Evolutionary conservation across 116 monocot genomes (phyloP).

Genomic region (Thalassia testudinum): DNA sequence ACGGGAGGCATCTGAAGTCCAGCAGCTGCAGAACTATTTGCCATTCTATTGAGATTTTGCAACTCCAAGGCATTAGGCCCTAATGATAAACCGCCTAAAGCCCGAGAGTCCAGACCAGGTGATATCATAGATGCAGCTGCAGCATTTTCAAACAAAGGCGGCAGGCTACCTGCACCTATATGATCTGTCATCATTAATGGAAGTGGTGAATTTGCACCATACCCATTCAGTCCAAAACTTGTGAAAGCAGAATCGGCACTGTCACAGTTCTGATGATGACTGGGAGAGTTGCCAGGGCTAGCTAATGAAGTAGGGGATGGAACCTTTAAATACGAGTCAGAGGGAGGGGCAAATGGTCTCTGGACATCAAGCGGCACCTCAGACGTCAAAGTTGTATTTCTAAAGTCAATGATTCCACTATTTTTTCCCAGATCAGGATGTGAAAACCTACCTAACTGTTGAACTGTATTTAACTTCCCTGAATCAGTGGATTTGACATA

Average conservation of each 20-base stretch:
- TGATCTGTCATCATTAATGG: slow-evolving; percentile 26
- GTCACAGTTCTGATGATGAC: slow-evolving; percentile 17
- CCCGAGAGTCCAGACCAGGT: slow-evolving; percentile 18
- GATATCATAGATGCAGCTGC: slow-evolving; percentile 21
- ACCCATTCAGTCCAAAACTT: slow-evolving; percentile 26
- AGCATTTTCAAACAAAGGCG: slow-evolving; percentile 33
- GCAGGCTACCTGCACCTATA: slow-evolving; percentile 21
- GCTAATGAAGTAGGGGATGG: slow-evolving; percentile 10
- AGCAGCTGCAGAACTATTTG: slow-evolving; percentile 21
- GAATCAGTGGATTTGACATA: slow-evolving; percentile 14
- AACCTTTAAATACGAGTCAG: slow-evolving; percentile 23
- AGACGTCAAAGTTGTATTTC: slow-evolving; percentile 9
- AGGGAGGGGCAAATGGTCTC: slow-evolving; percentile 9
- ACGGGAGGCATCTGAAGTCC: slow-evolving; percentile 31
- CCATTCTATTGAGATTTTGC: slow-evolving; percentile 30
- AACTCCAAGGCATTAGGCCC: slow-evolving; percentile 19
- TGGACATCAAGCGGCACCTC: slow-evolving; percentile 10
- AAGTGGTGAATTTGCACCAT: slow-evolving; percentile 19
- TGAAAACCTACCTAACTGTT: slow-evolving; percentile 5
- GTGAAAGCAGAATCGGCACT: slow-evolving; percentile 14
- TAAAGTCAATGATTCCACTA: too few species aligned
- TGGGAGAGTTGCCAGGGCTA: slow-evolving; percentile 20
- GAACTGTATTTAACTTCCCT: slow-evolving; percentile 10
- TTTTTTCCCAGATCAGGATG: slow-evolving; percentile 15
- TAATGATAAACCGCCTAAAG: slow-evolving; percentile 20